Base-by-base conservation (phyloP, 2,329 filamentous ascomycete genomes). In the Atkinsonella texensis region DNA sequence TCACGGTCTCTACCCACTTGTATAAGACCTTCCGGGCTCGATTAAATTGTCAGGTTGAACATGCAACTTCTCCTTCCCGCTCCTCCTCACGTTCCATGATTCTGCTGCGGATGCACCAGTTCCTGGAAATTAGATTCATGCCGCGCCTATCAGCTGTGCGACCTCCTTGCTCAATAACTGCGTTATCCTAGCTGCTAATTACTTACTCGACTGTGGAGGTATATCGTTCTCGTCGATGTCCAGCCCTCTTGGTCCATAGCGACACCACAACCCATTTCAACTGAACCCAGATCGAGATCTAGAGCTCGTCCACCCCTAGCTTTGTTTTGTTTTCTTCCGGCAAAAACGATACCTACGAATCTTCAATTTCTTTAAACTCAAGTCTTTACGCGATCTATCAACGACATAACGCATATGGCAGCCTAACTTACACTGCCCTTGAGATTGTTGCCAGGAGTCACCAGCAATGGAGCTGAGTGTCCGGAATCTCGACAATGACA, bases 401-500 rank as follows among this genome's bases (percentile, higher is more conserved):
- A n/a, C 9, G 6, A 9, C 17, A 20, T 18, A 15, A 35, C 31
- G 2, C 47, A 32, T 46, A 48, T 53, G 52, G 52, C 45, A 23
- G 6, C 17, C 1, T 45, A 28, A 20, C 15, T 23, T 10, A 13
- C 17, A 8, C 31, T 32, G 15, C 18, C 8, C n/a, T 42, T n/a
- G 44, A 48, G 15, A 47, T 15, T 28, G 32, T 43, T 43, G 44
- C 31, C 28, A 28, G 28, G 28, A 18, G 17, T 44, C 46, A 20
- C 43, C 46, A 39, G 63, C 61, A 64, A 76, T 75, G 70, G 65
- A 66, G 50, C 52, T 65, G 58, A 57, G 52, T 52, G 58, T 57
- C 52, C 60, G 58, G 48, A 67, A 61, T 38, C 63, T 85, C 57
- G 77, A 82, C 65, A 93, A 91, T 72, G 91, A 97, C 72, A 84